Base-by-base conservation (phyloP, 345 rosid genomes). In the Brassica incana region DNA sequence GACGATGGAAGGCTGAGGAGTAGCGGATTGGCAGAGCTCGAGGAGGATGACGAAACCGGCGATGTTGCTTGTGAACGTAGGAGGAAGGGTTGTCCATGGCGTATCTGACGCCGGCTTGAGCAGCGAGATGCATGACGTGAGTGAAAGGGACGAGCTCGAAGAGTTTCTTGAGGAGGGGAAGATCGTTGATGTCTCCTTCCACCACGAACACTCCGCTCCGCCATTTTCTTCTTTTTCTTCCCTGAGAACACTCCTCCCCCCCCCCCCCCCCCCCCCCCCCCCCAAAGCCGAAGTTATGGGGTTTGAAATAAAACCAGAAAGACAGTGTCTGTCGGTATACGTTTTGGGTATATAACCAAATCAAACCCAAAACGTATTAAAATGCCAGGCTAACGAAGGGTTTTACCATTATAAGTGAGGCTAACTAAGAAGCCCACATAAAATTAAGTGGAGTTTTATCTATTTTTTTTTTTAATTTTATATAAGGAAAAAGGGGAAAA, bases 101-200 rank as follows among this genome's bases (percentile, higher is more conserved):
- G 65, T 85, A 87, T 14, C 88, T 80, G 5, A 87, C 86, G 4
- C 90, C 88, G 0, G 88, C 88, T 64, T 85, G 90, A 7, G 90
- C 90, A 1, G 88, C 88, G 4, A 87, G 60, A 60, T 85, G 90
- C 88, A 87, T 83, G 30, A 88, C 87, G 50, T 88, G 90, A 6
- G 88, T 85, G 78, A 88, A 88, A 67, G 83, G 77, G 18, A 88
- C 87, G 54, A 84, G 76, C 29, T 82, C 77, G 30, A 86, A 86
- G 27, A 88, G 87, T 83, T 84, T 79, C 35, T 67, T 73, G 62
- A 88, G 78, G 32, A 88, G 72, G 5, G 69, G 33, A 0, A 71
- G 29, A 32, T 85, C 86, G 40, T 87, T 87, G 18, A 87, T 83
- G 54, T 87, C 90, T 0, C 90, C 88, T 36, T 87, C 79, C 0